Evolutionary conservation across 257 asterid species (phyloP).

Genomic region (Coffea eugenioides): DNA sequence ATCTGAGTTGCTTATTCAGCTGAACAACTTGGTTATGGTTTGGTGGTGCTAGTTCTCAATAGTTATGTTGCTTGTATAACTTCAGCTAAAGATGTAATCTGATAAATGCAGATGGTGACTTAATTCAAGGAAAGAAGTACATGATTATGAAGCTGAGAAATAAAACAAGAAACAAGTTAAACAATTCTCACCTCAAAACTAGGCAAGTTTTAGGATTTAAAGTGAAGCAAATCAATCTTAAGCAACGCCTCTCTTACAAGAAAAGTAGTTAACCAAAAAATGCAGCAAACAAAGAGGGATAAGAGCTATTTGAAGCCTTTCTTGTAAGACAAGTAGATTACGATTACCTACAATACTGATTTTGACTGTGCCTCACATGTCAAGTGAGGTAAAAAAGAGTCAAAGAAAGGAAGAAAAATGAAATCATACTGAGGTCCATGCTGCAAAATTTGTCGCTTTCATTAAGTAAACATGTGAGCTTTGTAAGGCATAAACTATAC

Average conservation of each 20-base stretch:
- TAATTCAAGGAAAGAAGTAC: not conserved
- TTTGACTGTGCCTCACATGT: not conserved
- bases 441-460: too few relatives aligned
- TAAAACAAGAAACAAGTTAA: not conserved
- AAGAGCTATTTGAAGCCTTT: slow-evolving; percentile 8
- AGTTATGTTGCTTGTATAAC: not conserved
- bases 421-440: too few relatives aligned
- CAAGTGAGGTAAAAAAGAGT: not conserved
- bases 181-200: not conserved
- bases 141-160: not conserved
- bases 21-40: slow-evolving; percentile 38
- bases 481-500: too few relatives aligned
- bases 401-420: not conserved
- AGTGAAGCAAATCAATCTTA: not conserved
- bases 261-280: slow-evolving; percentile 1
- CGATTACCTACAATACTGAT: not conserved
- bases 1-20: slow-evolving; percentile 42
- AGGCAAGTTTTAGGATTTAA: not conserved
- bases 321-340: not conserved
- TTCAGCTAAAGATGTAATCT: not conserved
- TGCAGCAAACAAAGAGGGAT: not conserved
- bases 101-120: not conserved
- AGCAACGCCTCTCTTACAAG: not conserved
- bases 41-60: slow-evolving; percentile 39
- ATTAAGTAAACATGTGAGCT: too few relatives aligned